Percentiles rank a stretch among this genome's conserved stretches.
Conservation (phyloP, 352 stramenopile species). For the Phytopythium cucurbitacearum region DNA sequence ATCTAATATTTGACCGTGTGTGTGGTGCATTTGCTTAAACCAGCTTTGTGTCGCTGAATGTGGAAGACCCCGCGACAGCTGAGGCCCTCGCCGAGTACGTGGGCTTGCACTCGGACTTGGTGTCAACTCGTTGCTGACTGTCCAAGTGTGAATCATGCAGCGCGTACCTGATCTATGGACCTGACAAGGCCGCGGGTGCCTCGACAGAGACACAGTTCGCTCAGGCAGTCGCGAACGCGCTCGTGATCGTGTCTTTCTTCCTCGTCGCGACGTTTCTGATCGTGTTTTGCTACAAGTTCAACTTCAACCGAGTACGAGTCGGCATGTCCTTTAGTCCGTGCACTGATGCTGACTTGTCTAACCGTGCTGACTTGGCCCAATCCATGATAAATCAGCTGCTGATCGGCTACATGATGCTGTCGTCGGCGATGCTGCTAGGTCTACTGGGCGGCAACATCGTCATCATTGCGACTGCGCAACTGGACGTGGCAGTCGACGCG, state of each 20-base stretch:
- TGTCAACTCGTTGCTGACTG: no score
- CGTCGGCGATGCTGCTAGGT: conserved; percentile 81
- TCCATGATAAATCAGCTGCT: conserved; percentile 39
- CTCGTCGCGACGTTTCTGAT: conserved; percentile 88
- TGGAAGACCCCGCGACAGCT: conserved; percentile 73
- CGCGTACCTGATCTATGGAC: conserved; percentile 76
- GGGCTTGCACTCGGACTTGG: neutral
- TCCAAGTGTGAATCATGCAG: conserved; percentile 19
- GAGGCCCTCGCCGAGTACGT: conserved; percentile 68
- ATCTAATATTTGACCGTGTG: neutral
- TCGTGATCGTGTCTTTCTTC: conserved; percentile 90
- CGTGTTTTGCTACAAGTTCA: conserved; percentile 90
- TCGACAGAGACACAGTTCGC: conserved; percentile 67
- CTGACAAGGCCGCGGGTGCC: conserved; percentile 42
- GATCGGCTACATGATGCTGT: conserved; percentile 90
- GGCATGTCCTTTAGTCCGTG: neutral
- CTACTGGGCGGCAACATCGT: conserved; percentile 85
- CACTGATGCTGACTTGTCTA: neutral
- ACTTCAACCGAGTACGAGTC: conserved; percentile 64
- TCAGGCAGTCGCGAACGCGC: conserved; percentile 80
- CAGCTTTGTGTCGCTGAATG: conserved; percentile 79
- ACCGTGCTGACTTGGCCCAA: neutral
- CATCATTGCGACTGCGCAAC: conserved; percentile 57
- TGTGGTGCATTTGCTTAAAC: neutral
- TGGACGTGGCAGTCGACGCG: conserved; percentile 57